A percentile compares a stretch with the other conserved stretches of the same genome.
phyloP scores from a whole-genome alignment of 106 monocot genomes.

The Acanthochlamys bracteata region DNA sequence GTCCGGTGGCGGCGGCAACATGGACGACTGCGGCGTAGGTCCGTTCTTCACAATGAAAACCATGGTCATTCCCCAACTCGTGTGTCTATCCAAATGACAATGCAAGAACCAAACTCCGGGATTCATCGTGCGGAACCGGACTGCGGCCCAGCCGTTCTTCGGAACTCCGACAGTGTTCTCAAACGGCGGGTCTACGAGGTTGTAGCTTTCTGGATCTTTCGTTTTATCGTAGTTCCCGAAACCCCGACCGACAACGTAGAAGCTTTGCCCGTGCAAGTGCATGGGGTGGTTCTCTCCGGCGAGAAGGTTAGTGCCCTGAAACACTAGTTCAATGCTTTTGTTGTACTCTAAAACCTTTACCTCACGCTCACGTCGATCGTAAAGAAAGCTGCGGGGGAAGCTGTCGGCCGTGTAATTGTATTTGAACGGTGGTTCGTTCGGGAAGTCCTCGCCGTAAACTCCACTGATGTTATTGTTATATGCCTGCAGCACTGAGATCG shows the following conservation, averaged over 20 bases:
- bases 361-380: conserved; percentile 22
- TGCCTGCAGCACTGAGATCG: conserved; percentile 27
- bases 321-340: conserved; percentile 38
- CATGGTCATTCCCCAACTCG: conserved; percentile 43
- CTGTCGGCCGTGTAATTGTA: conserved; percentile 38
- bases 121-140: conserved; percentile 42
- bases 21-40: background rate
- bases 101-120: conserved; percentile 72
- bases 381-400: conserved; percentile 7
- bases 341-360: conserved; percentile 43
- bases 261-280: conserved; percentile 60
- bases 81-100: conserved; percentile 45
- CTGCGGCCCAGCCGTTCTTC: conserved; percentile 35
- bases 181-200: conserved; percentile 47
- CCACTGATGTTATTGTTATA: conserved; percentile 16
- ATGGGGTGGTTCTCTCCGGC: conserved; percentile 48
- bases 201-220: conserved; percentile 35
- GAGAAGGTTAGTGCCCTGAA: conserved; percentile 49
- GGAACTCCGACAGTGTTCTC: conserved; percentile 51
- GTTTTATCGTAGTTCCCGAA: conserved; percentile 48
- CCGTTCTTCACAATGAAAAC: conserved; percentile 50
- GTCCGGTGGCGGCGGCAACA: background rate
- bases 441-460: conserved; percentile 19
- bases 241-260: conserved; percentile 57
- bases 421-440: conserved; percentile 18